Percentiles rank a stretch among this genome's conserved stretches.
Conservation (phyloP, 352 stramenopile species). For the Phytopythium ostracodes region DNA sequence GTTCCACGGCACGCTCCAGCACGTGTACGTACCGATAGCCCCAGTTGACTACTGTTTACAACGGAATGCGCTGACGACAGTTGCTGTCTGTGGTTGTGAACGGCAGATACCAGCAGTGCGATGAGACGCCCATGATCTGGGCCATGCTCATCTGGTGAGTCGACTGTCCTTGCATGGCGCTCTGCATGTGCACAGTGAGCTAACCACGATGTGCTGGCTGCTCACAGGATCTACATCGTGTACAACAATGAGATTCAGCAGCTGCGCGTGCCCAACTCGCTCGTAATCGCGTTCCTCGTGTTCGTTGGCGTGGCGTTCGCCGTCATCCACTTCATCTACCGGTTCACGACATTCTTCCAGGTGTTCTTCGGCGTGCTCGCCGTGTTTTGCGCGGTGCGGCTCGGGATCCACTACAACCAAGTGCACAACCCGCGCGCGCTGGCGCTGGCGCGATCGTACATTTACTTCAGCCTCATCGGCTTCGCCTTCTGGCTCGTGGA, state of each 20-base stretch:
- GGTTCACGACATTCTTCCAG: constrained; percentile 76
- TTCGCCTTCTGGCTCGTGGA: constrained; percentile 75
- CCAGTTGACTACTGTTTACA: not conserved
- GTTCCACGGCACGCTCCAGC: constrained; percentile 84
- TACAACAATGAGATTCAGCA: constrained; percentile 71
- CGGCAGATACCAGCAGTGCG: constrained; percentile 62
- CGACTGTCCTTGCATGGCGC: no score
- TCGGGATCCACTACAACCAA: constrained; percentile 60
- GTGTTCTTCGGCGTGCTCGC: constrained; percentile 66
- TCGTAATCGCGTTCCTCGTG: constrained; percentile 46
- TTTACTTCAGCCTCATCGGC: constrained; percentile 55
- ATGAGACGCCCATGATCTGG: constrained; percentile 87
- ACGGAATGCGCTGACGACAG: not conserved
- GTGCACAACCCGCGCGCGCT: constrained; percentile 49
- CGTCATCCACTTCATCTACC: constrained; percentile 68
- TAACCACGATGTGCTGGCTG: not conserved
- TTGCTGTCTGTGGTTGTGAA: not conserved
- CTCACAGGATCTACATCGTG: constrained; percentile 69
- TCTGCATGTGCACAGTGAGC: not conserved
- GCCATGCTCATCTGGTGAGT: constrained; percentile 64
- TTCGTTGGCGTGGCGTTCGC: constrained; percentile 62
- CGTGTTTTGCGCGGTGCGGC: constrained; percentile 38
- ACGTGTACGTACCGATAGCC: constrained; percentile 35
- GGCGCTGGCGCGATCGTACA: constrained; percentile 56
- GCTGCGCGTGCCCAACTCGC: constrained; percentile 33